A percentile compares a stretch with the other conserved stretches of the same genome.
These are phyloP conservation scores for Schizonepeta tenuifolia DNA, from an alignment of 257 asterid species.

Conservation along the genomic window DNA sequence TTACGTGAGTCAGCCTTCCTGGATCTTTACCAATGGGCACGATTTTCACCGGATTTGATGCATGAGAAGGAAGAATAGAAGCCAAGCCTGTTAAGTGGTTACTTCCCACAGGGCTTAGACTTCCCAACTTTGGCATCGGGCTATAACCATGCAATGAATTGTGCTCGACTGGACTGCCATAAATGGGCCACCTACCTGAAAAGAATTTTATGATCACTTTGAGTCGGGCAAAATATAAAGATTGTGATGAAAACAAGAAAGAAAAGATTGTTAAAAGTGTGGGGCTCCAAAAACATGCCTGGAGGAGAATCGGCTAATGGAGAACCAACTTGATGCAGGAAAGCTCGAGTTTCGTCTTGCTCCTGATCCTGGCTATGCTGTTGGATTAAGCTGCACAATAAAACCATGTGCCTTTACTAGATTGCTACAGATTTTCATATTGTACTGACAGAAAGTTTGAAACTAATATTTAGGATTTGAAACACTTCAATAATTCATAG, in stretches of 20 bases:
- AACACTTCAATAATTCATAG: neutral
- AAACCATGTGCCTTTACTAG: conserved; percentile 4
- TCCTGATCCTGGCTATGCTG: conserved; percentile 83
- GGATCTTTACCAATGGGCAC: conserved; percentile 92
- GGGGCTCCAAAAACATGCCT: conserved; percentile 46
- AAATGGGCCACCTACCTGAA: conserved; percentile 85
- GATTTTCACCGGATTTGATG: conserved; percentile 73
- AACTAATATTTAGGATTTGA: neutral
- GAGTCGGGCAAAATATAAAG: conserved; percentile 19
- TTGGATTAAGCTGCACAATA: conserved; percentile 66
- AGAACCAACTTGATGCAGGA: conserved; percentile 74
- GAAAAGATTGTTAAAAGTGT: neutral
- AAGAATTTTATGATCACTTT: conserved; percentile 22
- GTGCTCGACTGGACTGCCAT: conserved; percentile 82
- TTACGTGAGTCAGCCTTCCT: conserved; percentile 51
- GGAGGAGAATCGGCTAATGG: conserved; percentile 85
- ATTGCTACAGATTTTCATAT: neutral
- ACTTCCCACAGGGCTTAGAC: conserved; percentile 66
- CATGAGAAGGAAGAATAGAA: conserved; percentile 72
- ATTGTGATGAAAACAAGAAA: conserved; percentile 9
- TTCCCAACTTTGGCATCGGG: conserved; percentile 58
- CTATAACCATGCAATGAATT: conserved; percentile 62
- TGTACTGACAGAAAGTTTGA: neutral
- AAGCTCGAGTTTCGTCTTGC: conserved; percentile 64
- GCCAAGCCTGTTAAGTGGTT: conserved; percentile 76